Evolutionary conservation across 306 rosid species (phyloP), one percentile per base, ranked within the genome.

Genomic region (Quercus glauca): DNA sequence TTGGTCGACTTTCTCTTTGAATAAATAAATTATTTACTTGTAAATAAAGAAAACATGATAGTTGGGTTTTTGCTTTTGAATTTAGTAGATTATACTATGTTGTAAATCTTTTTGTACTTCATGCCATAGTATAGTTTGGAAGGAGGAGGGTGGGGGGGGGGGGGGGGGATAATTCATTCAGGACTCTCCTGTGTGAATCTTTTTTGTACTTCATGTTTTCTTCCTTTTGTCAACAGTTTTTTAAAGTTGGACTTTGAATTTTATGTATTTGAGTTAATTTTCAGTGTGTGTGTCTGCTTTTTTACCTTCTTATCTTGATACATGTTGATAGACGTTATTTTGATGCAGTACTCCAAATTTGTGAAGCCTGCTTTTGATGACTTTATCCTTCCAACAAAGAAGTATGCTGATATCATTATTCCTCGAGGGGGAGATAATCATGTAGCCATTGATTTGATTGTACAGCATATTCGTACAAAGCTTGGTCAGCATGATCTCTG

Each of bases 391-490:
- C 98, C 99, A 60, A 93, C 99, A 58, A 96, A 96, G 89, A 96
- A 96, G 88, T 96, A 96, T 83, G 99, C 99, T 20, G 98, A 96
- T 87, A 92, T 96, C 84, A 96, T 96, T 71, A 96, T 96, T 64
- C 99, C 99, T 85, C 95, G 98, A 31, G 99, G 99, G 73, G 98
- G 99, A 72, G 99, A 96, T 80, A 96, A 96, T 83, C 99, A 93
- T 79, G 97, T 96, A 61, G 98, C 99, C 29, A 89, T 96, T 75
- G 99, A 96, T 88, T 91, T 96, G 84, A 96, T 96, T 79, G 99
- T 96, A 75, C 98, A 96, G 74, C 99, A 96, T 83, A 96, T 96
- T 73, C 91, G 94, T 63, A 93, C 98, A 26, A 95, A 95, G 90
- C 98, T 95, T 82, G 98, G 99, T 73, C 99, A 95, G 82, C 98